Conservation (phyloP, 306 rosid genomes). For the Alnus rubra region DNA sequence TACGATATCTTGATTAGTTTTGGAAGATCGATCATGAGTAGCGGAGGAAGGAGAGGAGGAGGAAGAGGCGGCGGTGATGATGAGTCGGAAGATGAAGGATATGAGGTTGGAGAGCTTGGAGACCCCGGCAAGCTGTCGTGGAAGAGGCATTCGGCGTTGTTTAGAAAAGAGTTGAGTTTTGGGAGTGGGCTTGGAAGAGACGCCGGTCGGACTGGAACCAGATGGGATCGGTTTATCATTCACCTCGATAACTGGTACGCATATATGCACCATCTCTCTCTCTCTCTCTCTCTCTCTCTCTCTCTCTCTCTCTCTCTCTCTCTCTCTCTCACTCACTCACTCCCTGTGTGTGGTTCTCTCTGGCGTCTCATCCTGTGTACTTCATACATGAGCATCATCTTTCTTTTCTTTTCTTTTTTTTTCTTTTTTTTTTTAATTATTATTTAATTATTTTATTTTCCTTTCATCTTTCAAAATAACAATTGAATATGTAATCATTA, state of each 20-base stretch:
- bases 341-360: no score
- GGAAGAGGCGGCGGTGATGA: neutral
- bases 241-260: constrained; percentile 43
- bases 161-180: neutral
- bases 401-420: no score
- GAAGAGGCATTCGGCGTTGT: neutral
- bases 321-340: no score
- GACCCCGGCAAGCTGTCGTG: constrained; percentile 1
- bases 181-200: neutral
- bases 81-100: constrained; percentile 17
- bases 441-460: no score
- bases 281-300: neutral
- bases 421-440: no score
- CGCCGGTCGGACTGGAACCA: neutral
- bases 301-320: no score
- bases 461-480: no score
- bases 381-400: no score
- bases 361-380: no score
- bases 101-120: constrained; percentile 14
- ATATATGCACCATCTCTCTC: neutral
- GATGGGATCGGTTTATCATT: constrained; percentile 24
- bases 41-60: constrained; percentile 2
- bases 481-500: no score
- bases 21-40: no score
- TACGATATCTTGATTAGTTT: no score